Base-by-base conservation (phyloP, 192 early-diverging fungal genomes). In the Coemansia sp. region DNA sequence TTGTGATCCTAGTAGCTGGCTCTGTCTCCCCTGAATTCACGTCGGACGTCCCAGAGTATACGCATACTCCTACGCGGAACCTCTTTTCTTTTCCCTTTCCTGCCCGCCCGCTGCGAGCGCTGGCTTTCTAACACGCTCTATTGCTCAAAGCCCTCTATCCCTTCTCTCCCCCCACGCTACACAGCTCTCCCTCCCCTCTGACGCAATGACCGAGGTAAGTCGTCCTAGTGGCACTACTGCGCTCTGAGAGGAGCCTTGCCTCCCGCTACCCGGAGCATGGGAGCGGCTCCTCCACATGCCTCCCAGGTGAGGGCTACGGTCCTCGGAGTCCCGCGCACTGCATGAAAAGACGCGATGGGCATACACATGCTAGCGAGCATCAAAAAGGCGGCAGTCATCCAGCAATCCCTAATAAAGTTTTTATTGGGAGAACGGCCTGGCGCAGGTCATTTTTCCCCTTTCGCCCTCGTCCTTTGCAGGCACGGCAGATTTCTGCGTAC, bases 201-300 rank as follows among this genome's bases (percentile, higher is more conserved):
- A 42, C 56, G 25, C 55, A 38, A 73, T 73, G 72, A 39, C 72
- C 61, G 72, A 73, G 65, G 72, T 73, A 73, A 73, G 72, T 61
- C 26, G 48, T 26, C 26, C 39, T 26, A 43, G 21, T 39, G 61
- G n/a, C 16, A 3, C 41, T 45, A 45, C 28, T 45, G 25, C 43
- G 61, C 26, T 21, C 61, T 59, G 18, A 11, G 3, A 13, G 18
- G 34, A 13, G 16, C 52, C 26, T 7, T 20, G 7, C n/a, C 38
- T 18, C 12, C 34, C 35, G 6, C 13, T 45, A 1, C 18, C 20
- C 20, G 43, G 43, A 45, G 43, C 18, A 21, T 45, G 43, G 31
- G 43, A 45, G 43, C 43, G 18, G 20, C 43, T 45, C 43, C 43
- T 45, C 43, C 43, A 45, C 9, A 18, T n/a, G 16, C 16, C 41